phyloP scores from a whole-genome alignment of 495 filamentous ascomycete genomes.

The Xylaria telfairii region DNA sequence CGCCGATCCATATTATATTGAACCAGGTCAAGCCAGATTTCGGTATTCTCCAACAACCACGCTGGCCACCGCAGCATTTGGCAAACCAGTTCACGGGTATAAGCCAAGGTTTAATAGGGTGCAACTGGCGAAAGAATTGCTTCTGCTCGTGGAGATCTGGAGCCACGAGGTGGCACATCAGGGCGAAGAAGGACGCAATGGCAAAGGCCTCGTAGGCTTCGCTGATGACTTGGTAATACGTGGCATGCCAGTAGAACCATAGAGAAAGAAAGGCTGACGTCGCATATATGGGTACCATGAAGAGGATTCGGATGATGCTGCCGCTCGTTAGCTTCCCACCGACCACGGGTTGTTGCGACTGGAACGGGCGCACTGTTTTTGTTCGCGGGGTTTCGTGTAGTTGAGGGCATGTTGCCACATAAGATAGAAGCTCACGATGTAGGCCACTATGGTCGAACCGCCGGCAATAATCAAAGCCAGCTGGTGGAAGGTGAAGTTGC shows the following conservation, averaged over 20 bases:
- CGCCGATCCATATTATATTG: constrained; percentile 84
- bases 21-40: constrained; percentile 92
- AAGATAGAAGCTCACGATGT: constrained; percentile 63
- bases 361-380: constrained; percentile 68
- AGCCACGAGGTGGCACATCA: constrained; percentile 83
- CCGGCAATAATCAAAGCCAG: constrained; percentile 60
- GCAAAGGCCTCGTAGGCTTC: constrained; percentile 94
- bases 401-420: constrained; percentile 81
- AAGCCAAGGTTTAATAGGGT: constrained; percentile 72
- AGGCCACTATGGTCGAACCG: constrained; percentile 60
- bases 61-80: constrained; percentile 68
- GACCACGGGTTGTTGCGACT: constrained; percentile 1
- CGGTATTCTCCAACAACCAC: constrained; percentile 73
- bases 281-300: constrained; percentile 89
- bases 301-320: constrained; percentile 86
- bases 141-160: constrained; percentile 85
- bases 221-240: constrained; percentile 82
- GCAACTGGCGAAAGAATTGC: constrained; percentile 77
- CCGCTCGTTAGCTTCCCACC: constrained; percentile 21
- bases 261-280: constrained; percentile 79
- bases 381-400: constrained; percentile 82
- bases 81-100: constrained; percentile 74
- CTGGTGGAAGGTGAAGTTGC: constrained; percentile 61
- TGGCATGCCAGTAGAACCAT: constrained; percentile 76
- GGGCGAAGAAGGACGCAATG: constrained; percentile 88